Conservation (phyloP, 2,329 filamentous ascomycete species). For the Sordariomycetes sp. region DNA sequence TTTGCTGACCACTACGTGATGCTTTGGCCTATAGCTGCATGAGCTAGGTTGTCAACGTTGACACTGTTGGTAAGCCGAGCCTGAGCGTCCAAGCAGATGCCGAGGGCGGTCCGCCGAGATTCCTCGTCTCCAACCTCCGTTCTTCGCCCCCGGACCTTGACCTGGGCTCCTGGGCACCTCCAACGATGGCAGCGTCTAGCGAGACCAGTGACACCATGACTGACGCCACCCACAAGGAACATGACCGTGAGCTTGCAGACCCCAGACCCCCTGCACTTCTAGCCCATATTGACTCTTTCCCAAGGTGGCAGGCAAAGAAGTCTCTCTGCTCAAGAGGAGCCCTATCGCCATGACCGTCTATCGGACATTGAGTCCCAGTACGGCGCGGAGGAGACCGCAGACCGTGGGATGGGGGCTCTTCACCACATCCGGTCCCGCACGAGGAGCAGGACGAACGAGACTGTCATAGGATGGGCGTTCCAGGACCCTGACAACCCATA, state of each 20-base stretch:
- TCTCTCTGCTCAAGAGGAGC: slow-evolving; percentile 12
- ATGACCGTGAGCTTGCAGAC: not conserved
- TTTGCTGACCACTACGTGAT: no score
- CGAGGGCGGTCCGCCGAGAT: no score
- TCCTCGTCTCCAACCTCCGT: no score
- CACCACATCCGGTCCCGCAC: slow-evolving; percentile 23
- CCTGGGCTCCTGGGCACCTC: no score
- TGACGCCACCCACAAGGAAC: not conserved
- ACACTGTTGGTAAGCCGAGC: no score
- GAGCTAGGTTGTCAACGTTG: no score
- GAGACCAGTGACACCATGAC: not conserved
- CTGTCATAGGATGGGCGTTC: slow-evolving; percentile 34
- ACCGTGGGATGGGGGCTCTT: slow-evolving; percentile 21
- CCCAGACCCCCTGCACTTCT: not conserved
- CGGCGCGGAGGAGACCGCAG: slow-evolving; percentile 28
- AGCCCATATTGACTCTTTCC: no score
- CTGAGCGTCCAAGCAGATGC: no score
- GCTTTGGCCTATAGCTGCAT: no score
- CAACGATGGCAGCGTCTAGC: no score
- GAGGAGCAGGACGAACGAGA: slow-evolving; percentile 18
- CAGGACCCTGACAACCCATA: slow-evolving; percentile 43
- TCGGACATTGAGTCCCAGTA: slow-evolving; percentile 27
- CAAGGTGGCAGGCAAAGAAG: slow-evolving; percentile 14
- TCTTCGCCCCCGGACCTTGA: no score
- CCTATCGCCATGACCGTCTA: slow-evolving; percentile 14